phyloP scores from a whole-genome alignment of 371 early-diverging fungal genomes.

The Saksenaea vasiformis region DNA sequence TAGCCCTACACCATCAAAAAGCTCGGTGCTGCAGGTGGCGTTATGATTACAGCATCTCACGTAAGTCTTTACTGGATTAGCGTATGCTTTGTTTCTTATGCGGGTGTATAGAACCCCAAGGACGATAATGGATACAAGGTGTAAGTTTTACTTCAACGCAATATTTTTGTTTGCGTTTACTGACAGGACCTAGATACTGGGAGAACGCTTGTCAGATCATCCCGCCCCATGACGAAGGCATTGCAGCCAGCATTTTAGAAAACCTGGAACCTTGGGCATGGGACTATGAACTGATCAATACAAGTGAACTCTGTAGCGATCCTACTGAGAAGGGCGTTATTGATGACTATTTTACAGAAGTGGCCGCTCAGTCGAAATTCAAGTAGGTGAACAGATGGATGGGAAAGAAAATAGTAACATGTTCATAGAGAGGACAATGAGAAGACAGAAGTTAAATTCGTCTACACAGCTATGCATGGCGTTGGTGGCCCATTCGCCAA shows the following conservation, averaged over 20 bases:
- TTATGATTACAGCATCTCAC: slow-evolving; percentile 98
- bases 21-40: slow-evolving; percentile 81
- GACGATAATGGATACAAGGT: slow-evolving; percentile 99
- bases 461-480: slow-evolving; percentile 97
- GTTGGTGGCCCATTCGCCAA: slow-evolving; percentile 83
- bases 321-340: slow-evolving; percentile 59
- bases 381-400: slow-evolving; percentile 10
- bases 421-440: slow-evolving; percentile 48
- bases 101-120: slow-evolving; percentile 78
- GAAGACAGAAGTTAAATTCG: slow-evolving; percentile 62
- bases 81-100: background rate
- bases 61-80: slow-evolving; percentile 22
- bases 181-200: slow-evolving; percentile 57
- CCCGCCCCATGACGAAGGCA: slow-evolving; percentile 85
- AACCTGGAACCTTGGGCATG: slow-evolving; percentile 80
- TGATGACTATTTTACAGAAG: slow-evolving; percentile 72
- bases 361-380: slow-evolving; percentile 45
- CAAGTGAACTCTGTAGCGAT: slow-evolving; percentile 48
- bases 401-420: background rate
- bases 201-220: slow-evolving; percentile 93
- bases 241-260: slow-evolving; percentile 72
- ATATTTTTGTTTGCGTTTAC: background rate
- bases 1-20: slow-evolving; percentile 83
- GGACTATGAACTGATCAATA: slow-evolving; percentile 66
- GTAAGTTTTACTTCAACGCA: slow-evolving; percentile 26